Evolutionary conservation across 352 stramenopile species (phyloP).

Genomic region (Aphanomyces astaci): DNA sequence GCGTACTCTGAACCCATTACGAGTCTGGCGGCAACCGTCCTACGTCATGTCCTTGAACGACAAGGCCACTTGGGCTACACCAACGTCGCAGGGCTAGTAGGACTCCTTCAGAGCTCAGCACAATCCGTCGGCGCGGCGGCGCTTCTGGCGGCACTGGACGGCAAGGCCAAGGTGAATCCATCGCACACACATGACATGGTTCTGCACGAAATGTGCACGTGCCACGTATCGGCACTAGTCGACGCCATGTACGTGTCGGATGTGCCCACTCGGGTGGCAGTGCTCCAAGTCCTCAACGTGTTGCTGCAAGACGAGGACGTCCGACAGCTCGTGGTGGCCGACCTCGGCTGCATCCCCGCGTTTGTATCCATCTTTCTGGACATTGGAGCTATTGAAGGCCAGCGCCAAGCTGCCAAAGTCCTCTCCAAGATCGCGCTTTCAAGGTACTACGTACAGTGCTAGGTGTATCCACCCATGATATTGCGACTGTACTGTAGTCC

Average conservation of each 20-base stretch:
- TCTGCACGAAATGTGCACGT: neutral
- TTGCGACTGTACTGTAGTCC: no score
- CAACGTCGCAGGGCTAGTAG: neutral
- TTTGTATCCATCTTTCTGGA: constrained; percentile 13
- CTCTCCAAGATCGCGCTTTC: constrained; percentile 18
- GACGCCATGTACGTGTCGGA: neutral
- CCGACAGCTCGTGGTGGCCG: constrained; percentile 39
- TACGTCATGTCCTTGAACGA: neutral
- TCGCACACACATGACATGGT: neutral
- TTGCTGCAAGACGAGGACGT: constrained; percentile 9
- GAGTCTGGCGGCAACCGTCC: neutral
- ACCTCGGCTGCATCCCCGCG: constrained; percentile 41
- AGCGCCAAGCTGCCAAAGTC: constrained; percentile 1
- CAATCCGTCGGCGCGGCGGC: neutral
- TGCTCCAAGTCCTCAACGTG: neutral
- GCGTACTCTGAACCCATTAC: neutral
- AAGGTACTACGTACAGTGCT: neutral
- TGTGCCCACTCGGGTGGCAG: neutral
- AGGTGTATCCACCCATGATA: neutral
- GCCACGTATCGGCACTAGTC: neutral
- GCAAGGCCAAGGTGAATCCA: constrained; percentile 1
- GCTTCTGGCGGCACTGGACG: neutral
- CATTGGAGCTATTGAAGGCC: neutral
- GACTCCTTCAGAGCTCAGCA: neutral
- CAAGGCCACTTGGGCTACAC: neutral